Evolutionary conservation across 2,329 filamentous ascomycete genomes (phyloP), one percentile per base, ranked within the genome.

Genomic region (Alternaria brassicae): DNA sequence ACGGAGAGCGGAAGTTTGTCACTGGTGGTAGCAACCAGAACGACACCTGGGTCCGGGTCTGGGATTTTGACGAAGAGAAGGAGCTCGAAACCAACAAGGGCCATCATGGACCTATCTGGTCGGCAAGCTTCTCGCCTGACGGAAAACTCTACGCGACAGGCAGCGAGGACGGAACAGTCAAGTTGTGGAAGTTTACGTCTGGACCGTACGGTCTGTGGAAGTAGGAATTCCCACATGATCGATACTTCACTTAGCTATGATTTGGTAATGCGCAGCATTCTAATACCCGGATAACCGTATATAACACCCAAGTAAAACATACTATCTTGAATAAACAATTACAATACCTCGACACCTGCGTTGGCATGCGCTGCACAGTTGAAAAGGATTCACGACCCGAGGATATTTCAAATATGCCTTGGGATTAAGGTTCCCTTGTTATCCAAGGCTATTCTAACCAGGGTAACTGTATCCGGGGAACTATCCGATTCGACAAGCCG

Each of bases 41-140:
- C 53, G 94, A 97, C 73, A 98, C 95, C 0, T 99, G 94, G 94
- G 94, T 95, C n/a, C 89, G 92, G 60, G 91, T 98, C 6, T 96
- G 96, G 81, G 88, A 93, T 72, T 94, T 93, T 79, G 92, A 97
- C 59, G 89, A 89, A 49, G 90, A 90, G 69, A 85, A 86, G 66
- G 93, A 97, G 77, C 81, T 97, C 41, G 95, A 98, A 76, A 90
- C 94, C 12, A 92, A 96, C 81, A 97, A 97, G 80, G 95, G 95
- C 23, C 95, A 99, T 70, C 95, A 99, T 73, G 95, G 95, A 2
- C 94, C 94, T 1, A 95, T 99, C 62, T 99, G 95, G 95, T 97
- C 93, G 6, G 89, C 96, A 60, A 90, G 90, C 56, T 99, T 97
- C 79, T 95, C 93, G 0, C 95, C 95, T 0, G 95, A 99, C 73